Conservation (phyloP, 2,329 filamentous ascomycete species). For the Venturia effusa region DNA sequence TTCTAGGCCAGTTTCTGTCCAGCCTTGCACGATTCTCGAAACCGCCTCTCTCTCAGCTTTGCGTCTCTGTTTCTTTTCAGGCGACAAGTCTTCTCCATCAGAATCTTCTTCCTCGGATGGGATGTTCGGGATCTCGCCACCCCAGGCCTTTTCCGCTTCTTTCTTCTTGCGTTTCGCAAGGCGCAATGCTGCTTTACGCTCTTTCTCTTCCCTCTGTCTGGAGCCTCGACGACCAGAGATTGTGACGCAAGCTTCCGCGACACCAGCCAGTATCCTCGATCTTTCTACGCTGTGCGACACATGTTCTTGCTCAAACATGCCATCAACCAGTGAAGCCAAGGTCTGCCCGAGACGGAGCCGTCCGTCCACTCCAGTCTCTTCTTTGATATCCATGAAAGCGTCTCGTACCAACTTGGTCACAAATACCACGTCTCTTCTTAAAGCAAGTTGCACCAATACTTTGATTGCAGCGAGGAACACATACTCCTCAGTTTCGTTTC, state of each 20-base stretch:
- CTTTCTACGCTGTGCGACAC: not conserved
- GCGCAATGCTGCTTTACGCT: conserved; percentile 43
- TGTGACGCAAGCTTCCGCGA: conserved; percentile 49
- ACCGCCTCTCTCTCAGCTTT: conserved; percentile 29
- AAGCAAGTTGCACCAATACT: conserved; percentile 52
- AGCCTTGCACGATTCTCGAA: conserved; percentile 52
- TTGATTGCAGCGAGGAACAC: conserved; percentile 59
- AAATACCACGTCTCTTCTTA: conserved; percentile 33
- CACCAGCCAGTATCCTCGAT: conserved; percentile 32
- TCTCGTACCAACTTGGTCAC: conserved; percentile 54
- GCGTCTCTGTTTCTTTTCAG: conserved; percentile 26
- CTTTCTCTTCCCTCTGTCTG: conserved; percentile 47
- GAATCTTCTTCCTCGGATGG: conserved; percentile 14
- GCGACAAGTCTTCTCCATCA: conserved; percentile 20
- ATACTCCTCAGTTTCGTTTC: conserved; percentile 59
- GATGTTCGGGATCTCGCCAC: conserved; percentile 34
- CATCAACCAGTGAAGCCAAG: conserved; percentile 52
- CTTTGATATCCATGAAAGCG: conserved; percentile 55
- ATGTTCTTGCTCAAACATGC: conserved; percentile 26
- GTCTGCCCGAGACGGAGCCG: conserved; percentile 61
- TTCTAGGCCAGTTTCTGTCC: conserved; percentile 52
- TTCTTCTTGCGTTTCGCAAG: conserved; percentile 36
- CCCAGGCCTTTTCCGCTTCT: conserved; percentile 45
- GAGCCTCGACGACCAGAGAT: conserved; percentile 53
- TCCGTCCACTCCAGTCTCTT: conserved; percentile 42